A percentile compares a stretch with the other conserved stretches of the same genome.
Conservation (phyloP, 139 green algal species). For the Helicosporidium sp. region DNA sequence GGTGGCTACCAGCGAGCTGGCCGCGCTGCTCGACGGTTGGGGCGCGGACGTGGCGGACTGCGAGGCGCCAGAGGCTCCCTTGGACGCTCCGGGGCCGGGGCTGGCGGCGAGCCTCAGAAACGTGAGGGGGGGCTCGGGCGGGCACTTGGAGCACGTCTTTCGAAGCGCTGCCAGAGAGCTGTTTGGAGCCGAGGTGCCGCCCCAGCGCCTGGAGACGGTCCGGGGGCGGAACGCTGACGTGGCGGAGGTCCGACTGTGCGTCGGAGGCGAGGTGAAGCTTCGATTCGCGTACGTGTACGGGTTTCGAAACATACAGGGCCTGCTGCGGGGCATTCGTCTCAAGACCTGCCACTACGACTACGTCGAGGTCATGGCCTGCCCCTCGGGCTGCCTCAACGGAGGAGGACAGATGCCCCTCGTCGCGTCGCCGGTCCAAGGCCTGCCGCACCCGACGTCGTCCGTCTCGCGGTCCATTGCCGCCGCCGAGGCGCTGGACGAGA, state of each 20-base stretch:
- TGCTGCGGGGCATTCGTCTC: conserved; percentile 71
- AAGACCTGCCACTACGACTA: conserved; percentile 65
- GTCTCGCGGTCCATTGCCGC: no score
- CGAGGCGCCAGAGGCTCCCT: conserved; percentile 1
- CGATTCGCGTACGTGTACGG: conserved; percentile 67
- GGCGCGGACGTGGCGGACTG: conserved; percentile 6
- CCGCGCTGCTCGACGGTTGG: conserved; percentile 45
- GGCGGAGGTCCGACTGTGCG: conserved; percentile 27
- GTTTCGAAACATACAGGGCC: conserved; percentile 91
- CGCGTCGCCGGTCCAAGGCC: no score
- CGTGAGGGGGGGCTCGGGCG: conserved; percentile 33
- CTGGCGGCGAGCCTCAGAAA: no score
- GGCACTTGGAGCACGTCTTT: conserved; percentile 70
- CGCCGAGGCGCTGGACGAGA: no score
- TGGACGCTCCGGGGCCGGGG: no score
- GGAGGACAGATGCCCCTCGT: no score
- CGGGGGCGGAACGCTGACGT: conserved; percentile 44
- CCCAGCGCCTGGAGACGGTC: conserved; percentile 38
- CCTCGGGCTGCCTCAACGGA: no score
- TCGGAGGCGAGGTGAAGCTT: conserved; percentile 33
- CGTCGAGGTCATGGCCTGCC: conserved; percentile 96
- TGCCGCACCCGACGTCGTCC: no score
- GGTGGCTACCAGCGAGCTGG: conserved; percentile 68
- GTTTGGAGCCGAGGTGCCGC: conserved; percentile 36
- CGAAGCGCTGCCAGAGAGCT: conserved; percentile 44